These are phyloP conservation scores for Phytophthora meadii DNA, from an alignment of 352 stramenopile genomes.

Conservation along the genomic window DNA sequence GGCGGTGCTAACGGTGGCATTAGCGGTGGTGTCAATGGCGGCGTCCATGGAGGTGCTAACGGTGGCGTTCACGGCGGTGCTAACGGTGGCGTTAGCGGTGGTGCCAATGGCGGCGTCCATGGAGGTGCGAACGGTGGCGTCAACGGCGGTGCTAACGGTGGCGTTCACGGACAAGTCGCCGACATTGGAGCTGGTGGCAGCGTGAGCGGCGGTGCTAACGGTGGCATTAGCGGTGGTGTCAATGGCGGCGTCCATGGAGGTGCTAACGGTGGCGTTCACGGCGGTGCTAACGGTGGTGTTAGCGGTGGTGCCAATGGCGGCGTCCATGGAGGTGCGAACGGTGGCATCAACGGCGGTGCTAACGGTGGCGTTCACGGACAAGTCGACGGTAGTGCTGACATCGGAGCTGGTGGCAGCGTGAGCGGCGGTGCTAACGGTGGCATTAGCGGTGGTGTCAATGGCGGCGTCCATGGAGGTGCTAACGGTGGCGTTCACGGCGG, in stretches of 20 bases:
- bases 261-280: neutral
- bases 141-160: neutral
- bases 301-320: too few relatives aligned
- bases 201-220: neutral
- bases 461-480: too few relatives aligned
- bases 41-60: neutral
- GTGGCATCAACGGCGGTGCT: neutral
- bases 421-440: too few relatives aligned
- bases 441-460: neutral
- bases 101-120: too few relatives aligned
- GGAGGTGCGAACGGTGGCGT: neutral
- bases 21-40: constrained; percentile 1
- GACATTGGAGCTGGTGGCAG: neutral
- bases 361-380: neutral
- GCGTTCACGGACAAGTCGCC: neutral
- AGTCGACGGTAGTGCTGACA: neutral
- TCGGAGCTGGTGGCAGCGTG: neutral
- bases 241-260: neutral
- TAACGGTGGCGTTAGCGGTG: neutral
- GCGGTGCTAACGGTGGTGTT: neutral
- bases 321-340: neutral
- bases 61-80: constrained; percentile 1
- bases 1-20: neutral
- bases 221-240: neutral
- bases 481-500: neutral